phyloP scores from a whole-genome alignment of 257 asterid species.

The Solanum pinnatisectum region DNA sequence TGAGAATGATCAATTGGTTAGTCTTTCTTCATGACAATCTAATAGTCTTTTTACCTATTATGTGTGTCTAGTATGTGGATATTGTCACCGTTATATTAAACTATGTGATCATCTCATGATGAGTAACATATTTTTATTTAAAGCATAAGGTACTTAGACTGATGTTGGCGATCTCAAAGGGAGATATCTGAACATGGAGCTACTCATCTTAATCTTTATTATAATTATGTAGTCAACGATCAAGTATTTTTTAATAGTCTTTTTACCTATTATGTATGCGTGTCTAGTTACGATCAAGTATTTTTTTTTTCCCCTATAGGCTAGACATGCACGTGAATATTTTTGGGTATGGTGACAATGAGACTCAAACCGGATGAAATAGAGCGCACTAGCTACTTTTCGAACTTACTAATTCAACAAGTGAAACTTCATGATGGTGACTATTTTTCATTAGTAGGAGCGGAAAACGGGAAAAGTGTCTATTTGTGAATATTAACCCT shows the following conservation, averaged over 20 bases:
- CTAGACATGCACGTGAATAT: background rate
- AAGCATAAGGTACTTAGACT: background rate
- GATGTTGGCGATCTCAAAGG: no score
- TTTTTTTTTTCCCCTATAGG: background rate
- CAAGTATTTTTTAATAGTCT: background rate
- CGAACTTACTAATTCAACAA: no score
- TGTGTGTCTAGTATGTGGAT: background rate
- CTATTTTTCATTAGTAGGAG: no score
- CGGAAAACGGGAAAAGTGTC: no score
- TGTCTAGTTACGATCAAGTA: background rate
- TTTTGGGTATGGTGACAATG: background rate
- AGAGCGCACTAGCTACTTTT: no score
- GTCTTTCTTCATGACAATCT: background rate
- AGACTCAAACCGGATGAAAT: background rate
- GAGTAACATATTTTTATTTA: background rate
- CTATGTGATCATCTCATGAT: background rate
- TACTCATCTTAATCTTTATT: no score
- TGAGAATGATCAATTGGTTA: background rate
- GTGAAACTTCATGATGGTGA: no score
- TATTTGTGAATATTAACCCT: no score
- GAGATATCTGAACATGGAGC: no score
- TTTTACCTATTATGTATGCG: no score
- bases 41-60: background rate
- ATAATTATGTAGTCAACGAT: background rate
- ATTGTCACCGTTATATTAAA: background rate